Base-by-base conservation (phyloP, 768 basidiomycete genomes). In the Psilocybe sp. region DNA sequence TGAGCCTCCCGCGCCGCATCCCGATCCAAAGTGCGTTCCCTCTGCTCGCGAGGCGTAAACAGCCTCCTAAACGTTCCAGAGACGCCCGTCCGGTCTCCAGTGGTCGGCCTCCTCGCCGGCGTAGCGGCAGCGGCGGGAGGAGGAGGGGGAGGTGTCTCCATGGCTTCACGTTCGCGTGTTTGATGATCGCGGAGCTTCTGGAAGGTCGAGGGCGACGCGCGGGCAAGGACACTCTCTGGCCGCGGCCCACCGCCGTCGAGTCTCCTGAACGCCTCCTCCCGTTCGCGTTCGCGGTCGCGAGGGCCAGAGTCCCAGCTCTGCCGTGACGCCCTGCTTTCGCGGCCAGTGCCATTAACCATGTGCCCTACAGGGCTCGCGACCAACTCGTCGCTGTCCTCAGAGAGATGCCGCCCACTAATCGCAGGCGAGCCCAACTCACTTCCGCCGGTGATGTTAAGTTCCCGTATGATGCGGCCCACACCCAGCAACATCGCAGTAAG, bases 401-500 rank as follows among this genome's bases (percentile, higher is more conserved):
- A 85, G 34, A 74, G 64, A 42, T 78, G 79, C 51, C 81, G 66
- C 32, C 65, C 66, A 65, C 82, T 80, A 37, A 74, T 61, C 43
- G 69, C 70, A 16, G 64, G 64, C 40, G 57, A 65, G 1, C 61
- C 64, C 13, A 49, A 54, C 36, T 50, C 61, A 41, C 67, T 69
- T 10, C 39, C 66, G 38, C 44, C 66, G 49, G 23, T 67, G 20
- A 59, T 61, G 19, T 64, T 66, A 18, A 75, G 64, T 46, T 91
- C 89, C 51, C 81, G 76, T 51, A 91, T 63, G 10, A 86, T 73
- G 63, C 79, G 80, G 31, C 91, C 89, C 5, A 87, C 74, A 31
- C 86, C 85, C n/a, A 92, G 69, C 55, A 92, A 65, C 51, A 92
- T 80, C 37, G 81, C 84, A 7, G 90, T 92, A 63, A 89, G 71